Evolutionary conservation across 1,284 basidiomycete genomes (phyloP).

Genomic region (Ustanciosporium gigantosporum): DNA sequence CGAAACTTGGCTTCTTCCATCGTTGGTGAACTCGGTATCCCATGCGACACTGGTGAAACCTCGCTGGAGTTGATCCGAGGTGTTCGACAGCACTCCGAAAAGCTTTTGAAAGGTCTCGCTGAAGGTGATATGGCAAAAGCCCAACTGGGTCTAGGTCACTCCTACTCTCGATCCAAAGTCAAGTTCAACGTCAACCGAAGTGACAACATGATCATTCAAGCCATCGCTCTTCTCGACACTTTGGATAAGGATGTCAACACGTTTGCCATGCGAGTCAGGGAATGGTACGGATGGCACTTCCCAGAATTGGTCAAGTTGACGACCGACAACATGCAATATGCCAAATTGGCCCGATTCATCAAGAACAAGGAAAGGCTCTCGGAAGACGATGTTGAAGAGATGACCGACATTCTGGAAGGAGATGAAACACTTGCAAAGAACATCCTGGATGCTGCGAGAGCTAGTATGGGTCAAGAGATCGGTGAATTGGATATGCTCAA

Average conservation of each 20-base stretch:
- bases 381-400: slow-evolving; percentile 75
- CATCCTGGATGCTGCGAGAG: slow-evolving; percentile 87
- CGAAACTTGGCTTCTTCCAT: slow-evolving; percentile 78
- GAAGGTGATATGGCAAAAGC: slow-evolving; percentile 87
- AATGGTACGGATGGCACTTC: slow-evolving; percentile 99
- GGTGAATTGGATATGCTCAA: slow-evolving; percentile 94
- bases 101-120: slow-evolving; percentile 83
- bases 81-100: slow-evolving; percentile 86
- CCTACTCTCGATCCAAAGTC: slow-evolving; percentile 95
- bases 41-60: slow-evolving; percentile 85
- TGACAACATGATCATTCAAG: slow-evolving; percentile 99
- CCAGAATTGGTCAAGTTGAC: slow-evolving; percentile 94
- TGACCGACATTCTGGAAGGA: slow-evolving; percentile 82
- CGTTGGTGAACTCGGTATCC: slow-evolving; percentile 75
- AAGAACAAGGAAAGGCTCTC: slow-evolving; percentile 74
- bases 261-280: slow-evolving; percentile 95
- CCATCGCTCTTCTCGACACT: slow-evolving; percentile 95
- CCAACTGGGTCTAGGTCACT: slow-evolving; percentile 88
- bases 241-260: slow-evolving; percentile 99
- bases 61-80: slow-evolving; percentile 89
- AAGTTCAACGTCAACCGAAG: slow-evolving; percentile 97
- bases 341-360: slow-evolving; percentile 82
- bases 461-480: slow-evolving; percentile 93
- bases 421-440: slow-evolving; percentile 87
- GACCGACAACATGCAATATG: slow-evolving; percentile 93